These are phyloP conservation scores for Exophiala calicioides DNA, from an alignment of 2,329 filamentous ascomycete species.

Conservation along the genomic window DNA sequence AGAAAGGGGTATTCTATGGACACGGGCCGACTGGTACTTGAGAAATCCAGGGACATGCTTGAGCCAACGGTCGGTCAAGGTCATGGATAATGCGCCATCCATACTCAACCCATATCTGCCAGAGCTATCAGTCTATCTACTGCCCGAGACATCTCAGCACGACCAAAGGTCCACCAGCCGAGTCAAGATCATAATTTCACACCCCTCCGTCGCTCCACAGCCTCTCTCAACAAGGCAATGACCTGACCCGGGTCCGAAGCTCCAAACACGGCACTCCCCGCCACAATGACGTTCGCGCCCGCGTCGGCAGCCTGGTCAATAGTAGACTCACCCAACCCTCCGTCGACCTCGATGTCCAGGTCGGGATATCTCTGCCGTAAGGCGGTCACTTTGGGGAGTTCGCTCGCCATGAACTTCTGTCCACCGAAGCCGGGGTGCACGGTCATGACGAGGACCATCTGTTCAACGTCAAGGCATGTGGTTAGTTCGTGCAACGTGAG, in stretches of 20 bases:
- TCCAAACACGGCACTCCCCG: constrained; percentile 92
- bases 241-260: constrained; percentile 85
- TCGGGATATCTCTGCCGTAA: constrained; percentile 83
- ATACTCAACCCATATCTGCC: too few species aligned
- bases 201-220: constrained; percentile 66
- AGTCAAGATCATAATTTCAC: constrained; percentile 27
- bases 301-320: constrained; percentile 94
- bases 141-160: too few species aligned
- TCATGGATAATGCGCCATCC: too few species aligned
- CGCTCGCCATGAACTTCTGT: constrained; percentile 96
- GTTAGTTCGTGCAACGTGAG: constrained; percentile 2
- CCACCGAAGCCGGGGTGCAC: constrained; percentile 96
- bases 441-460: constrained; percentile 99
- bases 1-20: too few species aligned
- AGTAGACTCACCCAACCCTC: constrained; percentile 81
- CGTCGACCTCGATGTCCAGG: constrained; percentile 96
- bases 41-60: too few species aligned
- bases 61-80: too few species aligned
- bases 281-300: constrained; percentile 96
- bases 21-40: too few species aligned
- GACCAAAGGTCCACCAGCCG: too few species aligned
- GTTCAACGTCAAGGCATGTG: not conserved
- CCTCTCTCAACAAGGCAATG: constrained; percentile 75
- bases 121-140: too few species aligned
- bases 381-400: constrained; percentile 88